phyloP scores from a whole-genome alignment of 495 filamentous ascomycete genomes.

The Hypoxylon rickii region DNA sequence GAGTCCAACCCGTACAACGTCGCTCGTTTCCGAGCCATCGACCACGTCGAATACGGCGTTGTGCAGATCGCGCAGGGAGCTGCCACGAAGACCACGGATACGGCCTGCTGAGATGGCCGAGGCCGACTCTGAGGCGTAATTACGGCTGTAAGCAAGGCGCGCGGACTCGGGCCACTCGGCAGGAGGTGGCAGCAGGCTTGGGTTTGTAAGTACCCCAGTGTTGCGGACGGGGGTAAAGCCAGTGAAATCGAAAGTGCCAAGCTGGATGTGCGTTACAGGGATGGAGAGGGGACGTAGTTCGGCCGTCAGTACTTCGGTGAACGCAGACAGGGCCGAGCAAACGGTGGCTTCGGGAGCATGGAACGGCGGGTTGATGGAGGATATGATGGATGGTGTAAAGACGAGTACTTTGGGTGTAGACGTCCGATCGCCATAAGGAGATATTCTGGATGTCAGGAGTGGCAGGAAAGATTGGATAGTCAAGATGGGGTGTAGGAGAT shows the following conservation, averaged over 20 bases:
- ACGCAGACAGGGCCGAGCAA: constrained; percentile 77
- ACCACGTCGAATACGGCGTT: constrained; percentile 87
- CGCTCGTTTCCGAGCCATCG: constrained; percentile 48
- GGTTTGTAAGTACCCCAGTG: constrained; percentile 21
- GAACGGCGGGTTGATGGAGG: constrained; percentile 80
- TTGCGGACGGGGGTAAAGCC: constrained; percentile 48
- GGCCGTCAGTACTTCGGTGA: constrained; percentile 71
- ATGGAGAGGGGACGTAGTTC: constrained; percentile 76
- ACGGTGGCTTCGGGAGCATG: constrained; percentile 81
- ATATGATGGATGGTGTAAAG: constrained; percentile 82
- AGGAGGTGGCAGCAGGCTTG: constrained; percentile 35
- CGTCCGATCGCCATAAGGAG: constrained; percentile 46
- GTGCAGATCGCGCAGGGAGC: constrained; percentile 74
- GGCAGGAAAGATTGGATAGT: constrained; percentile 86
- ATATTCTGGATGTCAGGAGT: constrained; percentile 62
- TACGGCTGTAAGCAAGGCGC: constrained; percentile 57
- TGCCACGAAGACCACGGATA: constrained; percentile 61
- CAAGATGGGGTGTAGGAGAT: constrained; percentile 88
- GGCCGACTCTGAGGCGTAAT: constrained; percentile 57
- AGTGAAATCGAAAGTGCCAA: constrained; percentile 79
- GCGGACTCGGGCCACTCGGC: constrained; percentile 69
- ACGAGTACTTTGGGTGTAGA: constrained; percentile 68
- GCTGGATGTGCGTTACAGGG: constrained; percentile 78
- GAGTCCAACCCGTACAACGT: constrained; percentile 74
- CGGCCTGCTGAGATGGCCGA: constrained; percentile 50